Conservation (phyloP, 2,329 filamentous ascomycete genomes). For the Colletotrichum orchidophilum region DNA sequence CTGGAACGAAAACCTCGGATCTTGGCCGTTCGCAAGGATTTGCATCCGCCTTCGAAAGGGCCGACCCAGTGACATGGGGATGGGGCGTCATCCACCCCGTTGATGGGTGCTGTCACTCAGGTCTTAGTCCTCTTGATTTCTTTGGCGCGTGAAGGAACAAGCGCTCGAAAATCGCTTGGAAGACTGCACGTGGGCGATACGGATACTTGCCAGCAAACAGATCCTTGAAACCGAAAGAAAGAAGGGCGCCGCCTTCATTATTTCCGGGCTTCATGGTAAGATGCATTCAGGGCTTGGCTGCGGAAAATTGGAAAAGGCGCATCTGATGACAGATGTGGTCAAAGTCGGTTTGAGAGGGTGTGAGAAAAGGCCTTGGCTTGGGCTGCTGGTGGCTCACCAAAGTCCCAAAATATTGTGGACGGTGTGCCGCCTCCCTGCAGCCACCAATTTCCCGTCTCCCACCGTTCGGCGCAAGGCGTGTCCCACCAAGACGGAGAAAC, state of each 20-base stretch:
- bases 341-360: background rate
- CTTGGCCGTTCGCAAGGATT: background rate
- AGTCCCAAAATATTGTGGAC: background rate
- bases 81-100: background rate
- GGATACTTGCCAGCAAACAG: background rate
- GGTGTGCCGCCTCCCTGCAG: background rate
- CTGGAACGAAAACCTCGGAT: background rate
- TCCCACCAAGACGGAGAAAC: background rate
- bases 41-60: background rate
- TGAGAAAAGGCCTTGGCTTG: background rate
- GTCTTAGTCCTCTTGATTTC: background rate
- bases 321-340: background rate
- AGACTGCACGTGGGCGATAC: background rate
- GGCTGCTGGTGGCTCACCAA: background rate
- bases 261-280: background rate
- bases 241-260: background rate
- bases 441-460: slow-evolving; percentile 15
- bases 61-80: background rate
- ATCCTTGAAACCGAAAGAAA: background rate
- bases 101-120: background rate
- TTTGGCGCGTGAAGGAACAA: background rate
- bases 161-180: too few relatives aligned
- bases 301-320: too few relatives aligned
- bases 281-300: background rate
- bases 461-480: background rate